Evolutionary conservation across 495 filamentous ascomycete species (phyloP).

Genomic region (Lasiosphaeriaceae sp.): DNA sequence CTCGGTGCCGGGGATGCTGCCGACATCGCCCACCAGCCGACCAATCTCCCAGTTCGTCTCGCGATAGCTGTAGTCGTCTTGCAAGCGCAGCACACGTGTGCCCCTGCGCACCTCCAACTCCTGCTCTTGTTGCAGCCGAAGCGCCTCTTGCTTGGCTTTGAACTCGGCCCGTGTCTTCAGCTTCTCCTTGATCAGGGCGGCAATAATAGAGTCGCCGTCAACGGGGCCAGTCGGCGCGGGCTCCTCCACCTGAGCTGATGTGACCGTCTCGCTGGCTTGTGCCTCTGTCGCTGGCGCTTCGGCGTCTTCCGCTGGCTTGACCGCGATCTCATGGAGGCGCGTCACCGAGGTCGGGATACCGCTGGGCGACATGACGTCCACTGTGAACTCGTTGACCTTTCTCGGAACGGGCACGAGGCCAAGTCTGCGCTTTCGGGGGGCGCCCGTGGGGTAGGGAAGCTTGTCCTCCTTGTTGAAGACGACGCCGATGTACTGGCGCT

Average conservation of each 20-base stretch:
- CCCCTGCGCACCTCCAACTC: constrained; percentile 24
- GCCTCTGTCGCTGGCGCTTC: not conserved
- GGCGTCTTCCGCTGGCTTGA: not conserved
- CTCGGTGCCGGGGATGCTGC: constrained; percentile 25
- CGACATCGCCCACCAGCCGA: constrained; percentile 33
- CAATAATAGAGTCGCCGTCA: constrained; percentile 22
- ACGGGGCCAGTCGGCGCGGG: constrained; percentile 1
- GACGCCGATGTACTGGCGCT: constrained; percentile 88
- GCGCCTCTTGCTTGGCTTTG: constrained; percentile 30
- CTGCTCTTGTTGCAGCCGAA: constrained; percentile 13
- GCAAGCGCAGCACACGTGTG: constrained; percentile 47
- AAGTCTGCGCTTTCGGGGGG: constrained; percentile 63
- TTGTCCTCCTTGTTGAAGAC: constrained; percentile 69
- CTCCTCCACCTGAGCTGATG: not conserved
- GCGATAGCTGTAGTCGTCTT: constrained; percentile 73
- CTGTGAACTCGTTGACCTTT: constrained; percentile 13
- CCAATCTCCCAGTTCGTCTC: constrained; percentile 87
- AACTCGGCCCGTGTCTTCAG: constrained; percentile 27
- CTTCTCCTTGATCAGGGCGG: constrained; percentile 36
- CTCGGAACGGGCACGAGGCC: constrained; percentile 56
- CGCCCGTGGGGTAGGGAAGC: constrained; percentile 71
- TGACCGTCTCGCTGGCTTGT: not conserved
- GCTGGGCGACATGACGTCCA: constrained; percentile 31
- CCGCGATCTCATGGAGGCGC: constrained; percentile 32
- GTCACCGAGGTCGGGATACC: constrained; percentile 42